A percentile compares a stretch with the other conserved stretches of the same genome.
Conservation (phyloP, 306 rosid genomes). For the Inga leiocalycina region DNA sequence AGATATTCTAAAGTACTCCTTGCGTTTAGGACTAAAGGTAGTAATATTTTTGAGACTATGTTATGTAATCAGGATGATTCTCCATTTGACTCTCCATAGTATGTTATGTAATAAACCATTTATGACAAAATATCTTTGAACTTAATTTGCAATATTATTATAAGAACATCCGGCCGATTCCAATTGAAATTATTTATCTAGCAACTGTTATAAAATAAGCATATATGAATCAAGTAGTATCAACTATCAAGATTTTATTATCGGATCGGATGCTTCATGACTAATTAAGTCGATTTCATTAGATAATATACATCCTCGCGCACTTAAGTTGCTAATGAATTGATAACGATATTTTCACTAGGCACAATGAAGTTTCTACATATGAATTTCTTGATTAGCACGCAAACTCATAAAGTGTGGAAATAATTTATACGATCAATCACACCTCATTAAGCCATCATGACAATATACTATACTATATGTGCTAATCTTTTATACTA, state of each 20-base stretch:
- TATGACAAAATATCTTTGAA: no score
- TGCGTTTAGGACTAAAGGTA: no score
- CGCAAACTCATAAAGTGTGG: background rate
- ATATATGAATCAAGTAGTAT: background rate
- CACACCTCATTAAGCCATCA: background rate
- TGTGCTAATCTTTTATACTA: background rate
- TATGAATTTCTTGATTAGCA: background rate
- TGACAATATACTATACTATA: background rate
- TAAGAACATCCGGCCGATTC: background rate
- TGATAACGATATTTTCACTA: background rate
- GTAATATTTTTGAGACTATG: background rate
- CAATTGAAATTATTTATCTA: background rate
- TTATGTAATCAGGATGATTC: background rate
- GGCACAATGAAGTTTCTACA: background rate
- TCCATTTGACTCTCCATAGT: no score
- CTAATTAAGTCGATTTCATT: background rate
- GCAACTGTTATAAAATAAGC: background rate
- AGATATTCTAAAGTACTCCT: background rate
- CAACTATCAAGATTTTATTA: background rate
- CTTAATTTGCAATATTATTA: background rate
- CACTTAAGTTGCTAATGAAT: background rate
- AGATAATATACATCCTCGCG: background rate
- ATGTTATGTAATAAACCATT: no score
- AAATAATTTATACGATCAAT: background rate
- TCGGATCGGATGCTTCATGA: background rate